Base-by-base conservation (phyloP, 2,329 filamentous ascomycete species). In the Ploettnerulaceae sp. region DNA sequence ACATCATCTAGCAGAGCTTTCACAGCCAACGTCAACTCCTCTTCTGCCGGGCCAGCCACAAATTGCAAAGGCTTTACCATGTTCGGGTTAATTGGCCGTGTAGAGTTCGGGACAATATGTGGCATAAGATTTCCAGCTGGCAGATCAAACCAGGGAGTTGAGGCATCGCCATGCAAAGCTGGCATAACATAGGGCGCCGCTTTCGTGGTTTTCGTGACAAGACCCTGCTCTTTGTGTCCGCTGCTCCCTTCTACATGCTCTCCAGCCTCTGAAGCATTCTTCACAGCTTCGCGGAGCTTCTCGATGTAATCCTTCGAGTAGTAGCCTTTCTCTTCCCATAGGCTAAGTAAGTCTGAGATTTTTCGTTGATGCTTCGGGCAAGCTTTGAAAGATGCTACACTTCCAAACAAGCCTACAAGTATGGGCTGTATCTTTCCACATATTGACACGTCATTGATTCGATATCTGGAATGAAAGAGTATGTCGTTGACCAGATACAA, bases 71-170 rank as follows among this genome's bases (percentile, higher is more conserved):
- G 85, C 53, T 80, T 83, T 54, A 91, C 77, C 57, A 81, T 74
- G 6, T 79, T 72, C 0, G 85, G 76, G 33, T 83, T 80, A 69
- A 95, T 88, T 5, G 88, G 81, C 39, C 77, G 74, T 7, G 79
- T 81, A 0, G 85, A 89, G 60, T 91, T 84, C 4, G 84, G 86
- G 29, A 85, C 77, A 49, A 95, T 80, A 46, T 86, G 82, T 4
- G 85, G 85, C 36, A 95, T 76, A 72, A 90, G 83, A 55, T 87
- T 91, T 2, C 81, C 84, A 1, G 88, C 88, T 0, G 89, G 89
- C 1, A 94, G 70, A 54, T 95, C 88, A 66, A 89, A 86, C 77
- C 84, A 95, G 0, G 84, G 81, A 3, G 76, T 80, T 0, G 78
- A 76, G 1, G 75, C 68, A 61, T 94, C 86, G 31, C 89, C 89